Evolutionary conservation across 2,329 filamentous ascomycete genomes (phyloP), one percentile per base, ranked within the genome.

Genomic region (Neofusicoccum ribis): DNA sequence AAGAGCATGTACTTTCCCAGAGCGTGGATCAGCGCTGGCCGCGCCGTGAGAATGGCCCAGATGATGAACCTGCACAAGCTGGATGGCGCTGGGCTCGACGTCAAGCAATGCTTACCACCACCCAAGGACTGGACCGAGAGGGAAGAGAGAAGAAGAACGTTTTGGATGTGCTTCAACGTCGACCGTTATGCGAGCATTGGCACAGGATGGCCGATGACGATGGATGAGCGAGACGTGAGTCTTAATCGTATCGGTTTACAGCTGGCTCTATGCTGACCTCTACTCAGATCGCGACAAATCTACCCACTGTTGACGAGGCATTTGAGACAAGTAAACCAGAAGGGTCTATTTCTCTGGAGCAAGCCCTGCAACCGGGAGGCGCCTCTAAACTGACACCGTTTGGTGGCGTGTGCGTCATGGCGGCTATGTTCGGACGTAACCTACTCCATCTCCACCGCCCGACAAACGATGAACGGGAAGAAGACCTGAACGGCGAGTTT

Each of bases 1-100:
- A 97, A 94, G 79, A 91, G 91, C 85, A 97, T 98, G 91, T 96
- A 93, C 76, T 98, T 98, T 71, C 94, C 95, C 1, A 84, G 95
- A 69, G 95, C 95, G 0, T 98, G 95, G 95, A 88, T 97, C 80
- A 97, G 91, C 70, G 90, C 91, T 2, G 95, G 94, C 23, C 85
- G 91, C 67, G 90, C 90, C 4, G 87, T 90, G n/a, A 86, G 94
- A 59, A 79, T 98, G 63, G 87, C 87, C 59, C 90, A 96, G 72
- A 97, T 98, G 94, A 92, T 97, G 81, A 92, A 94, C 8, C 80
- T 98, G 41, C 92, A 98, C 77, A 88, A 93, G 67, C 78, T 97
- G 56, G 95, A 98, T 73, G 92, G 92, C 5, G 78, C 81, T 3
- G 92, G 91, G 0, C 78, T 97, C 52, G 93, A 98, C 70, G 93